Conservation (phyloP, 2,329 filamentous ascomycete species). For the Colletotrichum musae region DNA sequence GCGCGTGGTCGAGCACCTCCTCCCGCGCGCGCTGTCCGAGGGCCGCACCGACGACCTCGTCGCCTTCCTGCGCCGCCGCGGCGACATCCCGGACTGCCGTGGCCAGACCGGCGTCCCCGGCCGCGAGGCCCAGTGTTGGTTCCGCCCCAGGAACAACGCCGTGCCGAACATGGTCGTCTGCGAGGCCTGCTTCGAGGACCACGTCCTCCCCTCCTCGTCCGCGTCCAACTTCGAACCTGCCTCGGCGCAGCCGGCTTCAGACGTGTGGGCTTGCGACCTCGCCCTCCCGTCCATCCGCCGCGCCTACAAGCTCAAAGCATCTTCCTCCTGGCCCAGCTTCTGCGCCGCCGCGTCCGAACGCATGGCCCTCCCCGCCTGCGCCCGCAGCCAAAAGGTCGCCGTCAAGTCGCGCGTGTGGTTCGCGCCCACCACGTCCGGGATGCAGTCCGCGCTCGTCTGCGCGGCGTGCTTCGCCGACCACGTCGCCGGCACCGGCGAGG, state of each 20-base stretch:
- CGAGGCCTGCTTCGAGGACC: conserved; percentile 56
- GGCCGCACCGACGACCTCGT: conserved; percentile 47
- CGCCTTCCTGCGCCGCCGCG: conserved; percentile 48
- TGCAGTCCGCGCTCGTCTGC: conserved; percentile 49
- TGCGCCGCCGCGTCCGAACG: conserved; percentile 48
- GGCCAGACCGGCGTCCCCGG: conserved; percentile 43
- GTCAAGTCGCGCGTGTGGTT: conserved; percentile 52
- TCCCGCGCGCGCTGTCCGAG: conserved; percentile 47
- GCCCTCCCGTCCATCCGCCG: conserved; percentile 49
- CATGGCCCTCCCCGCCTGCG: conserved; percentile 48
- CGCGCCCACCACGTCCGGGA: conserved; percentile 41
- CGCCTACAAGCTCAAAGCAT: conserved; percentile 45
- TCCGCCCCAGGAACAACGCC: conserved; percentile 46
- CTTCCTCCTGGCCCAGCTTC: conserved; percentile 51
- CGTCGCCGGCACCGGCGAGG: conserved; percentile 50
- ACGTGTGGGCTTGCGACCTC: conserved; percentile 55
- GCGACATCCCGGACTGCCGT: conserved; percentile 49
- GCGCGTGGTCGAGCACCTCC: conserved; percentile 50
- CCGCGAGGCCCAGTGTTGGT: conserved; percentile 51
- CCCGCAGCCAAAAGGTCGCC: conserved; percentile 41
- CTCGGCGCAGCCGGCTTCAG: conserved; percentile 44
- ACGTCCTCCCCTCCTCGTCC: conserved; percentile 47
- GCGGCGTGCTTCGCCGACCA: conserved; percentile 56
- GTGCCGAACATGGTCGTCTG: conserved; percentile 54
- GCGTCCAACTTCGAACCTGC: conserved; percentile 48